Evolutionary conservation across 257 asterid species (phyloP).

Genomic region (Przewalskia tangutica): DNA sequence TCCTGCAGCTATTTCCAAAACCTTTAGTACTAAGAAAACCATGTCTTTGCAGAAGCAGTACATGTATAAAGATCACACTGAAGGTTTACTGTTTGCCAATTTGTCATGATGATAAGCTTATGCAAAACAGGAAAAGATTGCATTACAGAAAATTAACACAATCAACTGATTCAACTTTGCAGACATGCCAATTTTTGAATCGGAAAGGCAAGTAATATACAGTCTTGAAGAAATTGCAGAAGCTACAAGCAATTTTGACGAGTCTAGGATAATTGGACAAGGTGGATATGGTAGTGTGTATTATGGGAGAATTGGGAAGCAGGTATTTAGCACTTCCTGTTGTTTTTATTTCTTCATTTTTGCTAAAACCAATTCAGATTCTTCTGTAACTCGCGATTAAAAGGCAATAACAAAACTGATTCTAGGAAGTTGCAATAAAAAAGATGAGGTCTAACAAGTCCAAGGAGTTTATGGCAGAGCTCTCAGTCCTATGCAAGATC

Average conservation of each 20-base stretch:
- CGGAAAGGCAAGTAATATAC: conserved; percentile 55
- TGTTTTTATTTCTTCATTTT: not conserved
- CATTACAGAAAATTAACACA: not conserved
- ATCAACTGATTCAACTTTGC: conserved; percentile 1
- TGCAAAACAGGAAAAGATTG: not conserved
- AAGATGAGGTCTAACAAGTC: conserved; percentile 77
- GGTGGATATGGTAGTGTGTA: conserved; percentile 88
- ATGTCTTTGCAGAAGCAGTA: conserved; percentile 34
- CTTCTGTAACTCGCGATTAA: not conserved
- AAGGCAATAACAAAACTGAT: not conserved
- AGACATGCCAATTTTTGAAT: conserved; percentile 53
- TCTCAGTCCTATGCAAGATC: conserved; percentile 68
- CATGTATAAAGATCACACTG: conserved; percentile 20
- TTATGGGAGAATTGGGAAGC: conserved; percentile 43
- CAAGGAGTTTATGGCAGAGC: conserved; percentile 86
- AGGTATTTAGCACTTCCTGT: conserved; percentile 28
- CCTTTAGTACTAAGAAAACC: conserved; percentile 20
- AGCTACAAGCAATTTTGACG: conserved; percentile 63
- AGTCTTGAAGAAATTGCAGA: conserved; percentile 58
- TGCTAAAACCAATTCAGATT: not conserved
- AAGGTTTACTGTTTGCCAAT: conserved; percentile 31
- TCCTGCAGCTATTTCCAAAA: conserved; percentile 31
- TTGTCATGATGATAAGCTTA: not conserved
- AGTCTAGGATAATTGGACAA: conserved; percentile 53
- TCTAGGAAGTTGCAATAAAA: conserved; percentile 81